Conservation (phyloP, 495 filamentous ascomycete species). For the Neohortaea acidophila region DNA sequence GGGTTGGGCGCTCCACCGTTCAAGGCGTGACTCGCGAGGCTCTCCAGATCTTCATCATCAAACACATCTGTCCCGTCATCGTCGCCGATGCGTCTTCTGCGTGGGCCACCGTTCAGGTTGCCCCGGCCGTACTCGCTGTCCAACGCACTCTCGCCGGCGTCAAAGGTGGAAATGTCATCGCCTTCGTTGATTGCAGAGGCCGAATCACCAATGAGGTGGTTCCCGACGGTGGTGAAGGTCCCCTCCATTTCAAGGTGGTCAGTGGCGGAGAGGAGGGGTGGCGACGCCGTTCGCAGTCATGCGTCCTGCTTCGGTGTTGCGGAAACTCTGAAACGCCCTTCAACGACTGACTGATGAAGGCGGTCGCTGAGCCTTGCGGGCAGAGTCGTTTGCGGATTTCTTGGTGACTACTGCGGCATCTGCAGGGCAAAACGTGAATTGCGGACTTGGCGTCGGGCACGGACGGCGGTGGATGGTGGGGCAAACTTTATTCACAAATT, state of each 20-base stretch:
- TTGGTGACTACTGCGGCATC: too few relatives aligned
- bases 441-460: too few relatives aligned
- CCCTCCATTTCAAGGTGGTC: slow-evolving; percentile 76
- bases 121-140: slow-evolving; percentile 49
- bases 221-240: slow-evolving; percentile 73
- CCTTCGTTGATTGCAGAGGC: slow-evolving; percentile 60
- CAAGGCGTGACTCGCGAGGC: slow-evolving; percentile 69
- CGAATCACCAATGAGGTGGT: slow-evolving; percentile 61
- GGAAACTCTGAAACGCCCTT: too few relatives aligned
- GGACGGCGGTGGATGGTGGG: too few relatives aligned
- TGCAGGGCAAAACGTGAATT: too few relatives aligned
- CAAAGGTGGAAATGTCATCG: slow-evolving; percentile 35
- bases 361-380: too few relatives aligned
- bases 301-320: too few relatives aligned
- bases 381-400: too few relatives aligned
- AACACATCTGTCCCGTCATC: slow-evolving; percentile 73
- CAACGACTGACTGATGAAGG: too few relatives aligned
- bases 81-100: slow-evolving; percentile 60
- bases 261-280: too few relatives aligned
- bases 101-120: slow-evolving; percentile 40
- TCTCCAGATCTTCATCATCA: slow-evolving; percentile 86
- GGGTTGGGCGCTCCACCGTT: slow-evolving; percentile 45
- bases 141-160: slow-evolving; percentile 54
- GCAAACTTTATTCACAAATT: too few relatives aligned
- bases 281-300: too few relatives aligned